Base-by-base conservation (phyloP, 768 basidiomycete genomes). In the Trametes gibbosa region DNA sequence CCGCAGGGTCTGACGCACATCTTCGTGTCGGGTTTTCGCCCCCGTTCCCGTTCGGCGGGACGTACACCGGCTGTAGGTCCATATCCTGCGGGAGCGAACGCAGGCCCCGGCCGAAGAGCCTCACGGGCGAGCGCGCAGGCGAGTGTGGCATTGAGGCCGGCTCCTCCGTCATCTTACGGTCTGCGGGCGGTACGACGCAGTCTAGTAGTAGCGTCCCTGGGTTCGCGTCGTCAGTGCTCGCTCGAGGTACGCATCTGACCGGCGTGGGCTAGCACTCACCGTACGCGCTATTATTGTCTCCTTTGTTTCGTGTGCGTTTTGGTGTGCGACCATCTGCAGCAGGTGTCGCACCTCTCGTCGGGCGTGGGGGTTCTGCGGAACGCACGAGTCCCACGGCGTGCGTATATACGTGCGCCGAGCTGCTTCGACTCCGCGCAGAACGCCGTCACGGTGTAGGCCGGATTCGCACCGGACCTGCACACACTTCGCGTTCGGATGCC, bases 121-220 rank as follows among this genome's bases (percentile, higher is more conserved):
- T 47, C 19, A 14, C 37, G 37, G 52, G 19, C 19, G 55, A 37
- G 25, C 25, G 34, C 23, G n/a, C 23, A 0, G 54, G 54, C 1
- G 55, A 49, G 19, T 49, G 47, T 12, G 55, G 55, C 6, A 56
- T 9, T 17, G 55, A 56, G 16, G 14, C 24, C 14, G 55, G 55
- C 25, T 49, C 55, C 14, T 56, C 55, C 4, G 55, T 56, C 55
- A 56, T 56, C 4, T 47, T 47, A 16, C 41, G 55, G 27, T 1
- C 49, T 8, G 47, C 13, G 1, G 55, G 55, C 14, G 49, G 19
- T 16, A 56, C 55, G 16, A 56, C 19, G 48, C 55, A 42, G 1
- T 13, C 54, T 56, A 24, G 8, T 3, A 34, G 9, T 5, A 24
- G 10, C 29, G n/a, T 43, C n/a, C 5, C 2, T 23, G 42, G 29